Base-by-base conservation (phyloP, 148 eudicot species). In the Chenopodium suecicum region DNA sequence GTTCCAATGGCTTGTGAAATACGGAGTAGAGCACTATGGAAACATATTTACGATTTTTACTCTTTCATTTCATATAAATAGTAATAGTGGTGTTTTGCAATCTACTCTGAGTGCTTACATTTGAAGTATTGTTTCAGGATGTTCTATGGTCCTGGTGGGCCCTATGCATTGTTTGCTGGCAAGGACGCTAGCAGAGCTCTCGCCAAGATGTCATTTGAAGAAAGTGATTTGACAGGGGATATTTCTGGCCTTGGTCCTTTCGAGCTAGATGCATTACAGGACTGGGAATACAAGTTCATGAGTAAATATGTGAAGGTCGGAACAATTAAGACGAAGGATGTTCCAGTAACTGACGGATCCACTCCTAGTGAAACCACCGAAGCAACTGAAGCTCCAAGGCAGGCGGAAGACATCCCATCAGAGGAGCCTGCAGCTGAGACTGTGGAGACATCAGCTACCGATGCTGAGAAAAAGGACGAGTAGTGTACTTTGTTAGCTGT, bases 261-360 rank as follows among this genome's bases (percentile, higher is more conserved):
- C 41, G 99, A 96, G 87, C 94, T 94, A 6, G 99, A 96, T 79
- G 97, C 95, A 14, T 84, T 96, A 31, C 99, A 94, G 81, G 98
- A 94, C 78, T 96, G 99, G 99, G 99, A 96, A 60, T 96, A 92
- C 92, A 96, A 94, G 88, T 94, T 96, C 88, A 96, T 94, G 98
- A 88, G 95, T 89, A 96, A 96, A 81, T 96, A 96, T 70, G 94
- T 90, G 14, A 96, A 96, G 85, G 99, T 96, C 14, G 98, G 98
- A 50, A 91, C 98, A 27, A 70, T 96, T 74, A 91, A 89, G 86
- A 20, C 70, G 14, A 87, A 71, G 46, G 75, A 91, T 10, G 89
- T 81, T 68, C 79, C 88, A 17, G 90, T 68, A 19, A 84, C 86
- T 32, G 91, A 89, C 47, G 89, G 71, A 58, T 70, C 94, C 44